Evolutionary conservation across 805 yeast species (phyloP).

Genomic region (Candida adriatica): DNA sequence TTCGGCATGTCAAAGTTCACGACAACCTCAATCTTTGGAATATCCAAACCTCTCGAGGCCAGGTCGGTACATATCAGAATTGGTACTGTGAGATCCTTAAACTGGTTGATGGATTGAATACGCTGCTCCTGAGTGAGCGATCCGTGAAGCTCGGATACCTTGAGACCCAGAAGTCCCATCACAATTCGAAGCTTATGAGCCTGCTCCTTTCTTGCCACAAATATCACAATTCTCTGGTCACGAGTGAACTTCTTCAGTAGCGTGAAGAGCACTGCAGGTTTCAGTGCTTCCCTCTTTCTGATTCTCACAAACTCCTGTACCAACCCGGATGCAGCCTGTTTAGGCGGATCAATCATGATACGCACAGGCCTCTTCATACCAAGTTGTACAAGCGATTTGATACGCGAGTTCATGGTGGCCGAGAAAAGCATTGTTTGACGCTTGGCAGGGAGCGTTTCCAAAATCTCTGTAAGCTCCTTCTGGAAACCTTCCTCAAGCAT

Average conservation of each 20-base stretch:
- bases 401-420: slow-evolving; percentile 95
- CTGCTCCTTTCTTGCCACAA: slow-evolving; percentile 84
- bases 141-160: slow-evolving; percentile 78
- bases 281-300: slow-evolving; percentile 77
- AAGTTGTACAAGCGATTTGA: slow-evolving; percentile 79
- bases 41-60: slow-evolving; percentile 99
- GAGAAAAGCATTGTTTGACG: slow-evolving; percentile 93
- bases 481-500: slow-evolving; percentile 99
- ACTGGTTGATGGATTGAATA: slow-evolving; percentile 71
- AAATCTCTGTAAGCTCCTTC: slow-evolving; percentile 85
- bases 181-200: slow-evolving; percentile 83
- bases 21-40: slow-evolving; percentile 93
- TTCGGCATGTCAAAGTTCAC: slow-evolving; percentile 96
- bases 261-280: slow-evolving; percentile 76
- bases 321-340: slow-evolving; percentile 85
- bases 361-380: slow-evolving; percentile 88
- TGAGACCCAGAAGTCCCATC: slow-evolving; percentile 67
- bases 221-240: slow-evolving; percentile 71
- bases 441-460: slow-evolving; percentile 78
- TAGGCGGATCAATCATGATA: slow-evolving; percentile 94
- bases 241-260: slow-evolving; percentile 63
- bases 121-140: slow-evolving; percentile 90
- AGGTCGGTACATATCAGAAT: slow-evolving; percentile 92
- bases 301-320: slow-evolving; percentile 92
- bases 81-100: slow-evolving; percentile 78